Percentiles rank a stretch among this genome's conserved stretches.
Evolutionary conservation across 2,329 filamentous ascomycete species (phyloP).

Genomic region (Hymenoscyphus occultus): DNA sequence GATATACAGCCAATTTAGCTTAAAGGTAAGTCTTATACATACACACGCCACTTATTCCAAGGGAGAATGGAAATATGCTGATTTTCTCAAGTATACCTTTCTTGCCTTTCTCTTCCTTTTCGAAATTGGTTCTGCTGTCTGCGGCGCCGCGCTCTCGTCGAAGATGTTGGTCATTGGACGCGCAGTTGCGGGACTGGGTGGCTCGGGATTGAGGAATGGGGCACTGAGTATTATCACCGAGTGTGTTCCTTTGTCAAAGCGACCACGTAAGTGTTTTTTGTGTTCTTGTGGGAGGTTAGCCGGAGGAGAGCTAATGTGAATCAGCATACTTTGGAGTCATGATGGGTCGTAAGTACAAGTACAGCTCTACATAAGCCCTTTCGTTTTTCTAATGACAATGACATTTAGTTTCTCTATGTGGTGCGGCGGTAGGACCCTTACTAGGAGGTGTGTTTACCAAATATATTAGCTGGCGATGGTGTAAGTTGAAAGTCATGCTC

Average conservation of each 20-base stretch:
- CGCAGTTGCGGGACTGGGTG: slow-evolving; percentile 50
- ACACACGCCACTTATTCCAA: not conserved
- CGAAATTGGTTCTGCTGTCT: slow-evolving; percentile 53
- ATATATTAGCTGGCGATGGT: slow-evolving; percentile 18
- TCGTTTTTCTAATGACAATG: not conserved
- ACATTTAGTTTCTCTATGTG: slow-evolving; percentile 11
- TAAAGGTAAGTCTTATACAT: not conserved
- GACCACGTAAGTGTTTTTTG: not conserved
- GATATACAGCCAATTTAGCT: slow-evolving; percentile 2
- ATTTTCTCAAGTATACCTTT: not conserved
- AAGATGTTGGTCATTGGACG: slow-evolving; percentile 53
- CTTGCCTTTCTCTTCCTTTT: slow-evolving; percentile 44
- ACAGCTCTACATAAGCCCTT: not conserved
- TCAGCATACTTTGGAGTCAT: not conserved
- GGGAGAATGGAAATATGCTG: not conserved
- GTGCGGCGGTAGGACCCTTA: slow-evolving; percentile 11
- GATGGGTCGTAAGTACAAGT: not conserved
- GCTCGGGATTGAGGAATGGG: slow-evolving; percentile 49
- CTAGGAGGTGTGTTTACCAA: slow-evolving; percentile 17
- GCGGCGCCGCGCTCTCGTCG: slow-evolving; percentile 47
- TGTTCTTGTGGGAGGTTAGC: not conserved
- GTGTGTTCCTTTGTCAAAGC: slow-evolving; percentile 23
- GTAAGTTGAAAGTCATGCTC: slow-evolving; percentile 5
- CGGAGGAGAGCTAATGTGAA: not conserved
- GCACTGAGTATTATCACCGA: slow-evolving; percentile 48